A percentile compares a stretch with the other conserved stretches of the same genome.
Conservation (phyloP, 2,329 filamentous ascomycete species). For the Colletotrichum scovillei region DNA sequence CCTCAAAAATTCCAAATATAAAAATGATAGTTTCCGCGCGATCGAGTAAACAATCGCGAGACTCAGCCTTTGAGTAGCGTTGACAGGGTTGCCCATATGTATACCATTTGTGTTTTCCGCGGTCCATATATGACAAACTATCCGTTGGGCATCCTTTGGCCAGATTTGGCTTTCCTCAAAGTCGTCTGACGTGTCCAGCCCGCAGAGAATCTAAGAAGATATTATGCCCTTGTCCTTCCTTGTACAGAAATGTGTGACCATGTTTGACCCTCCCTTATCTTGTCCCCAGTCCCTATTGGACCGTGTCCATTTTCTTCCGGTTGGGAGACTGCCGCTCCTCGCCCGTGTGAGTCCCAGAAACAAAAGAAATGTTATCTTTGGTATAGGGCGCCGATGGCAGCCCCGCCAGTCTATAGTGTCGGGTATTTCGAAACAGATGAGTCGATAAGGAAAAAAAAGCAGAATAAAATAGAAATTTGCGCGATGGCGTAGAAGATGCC, state of each 20-base stretch:
- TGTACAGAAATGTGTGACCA: conserved; percentile 17
- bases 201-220: conserved; percentile 34
- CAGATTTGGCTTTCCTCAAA: conserved; percentile 24
- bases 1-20: not conserved
- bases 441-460: conserved; percentile 19
- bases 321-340: conserved; percentile 33
- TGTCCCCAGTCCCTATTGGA: conserved; percentile 26
- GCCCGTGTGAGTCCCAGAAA: conserved; percentile 32
- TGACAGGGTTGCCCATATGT: conserved; percentile 27
- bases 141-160: conserved; percentile 24
- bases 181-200: conserved; percentile 36
- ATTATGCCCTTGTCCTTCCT: conserved; percentile 22
- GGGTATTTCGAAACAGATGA: conserved; percentile 37
- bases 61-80: conserved; percentile 24
- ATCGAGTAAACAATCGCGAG: conserved; percentile 7
- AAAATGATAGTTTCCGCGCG: conserved; percentile 20
- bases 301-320: conserved; percentile 25
- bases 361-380: conserved; percentile 34
- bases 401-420: conserved; percentile 37
- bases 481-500: conserved; percentile 27
- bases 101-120: conserved; percentile 26
- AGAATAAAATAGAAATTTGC: conserved; percentile 28
- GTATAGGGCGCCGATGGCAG: conserved; percentile 9
- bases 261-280: conserved; percentile 13
- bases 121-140: conserved; percentile 31